Conservation (phyloP, 768 basidiomycete species). For the Suillus subaureus region DNA sequence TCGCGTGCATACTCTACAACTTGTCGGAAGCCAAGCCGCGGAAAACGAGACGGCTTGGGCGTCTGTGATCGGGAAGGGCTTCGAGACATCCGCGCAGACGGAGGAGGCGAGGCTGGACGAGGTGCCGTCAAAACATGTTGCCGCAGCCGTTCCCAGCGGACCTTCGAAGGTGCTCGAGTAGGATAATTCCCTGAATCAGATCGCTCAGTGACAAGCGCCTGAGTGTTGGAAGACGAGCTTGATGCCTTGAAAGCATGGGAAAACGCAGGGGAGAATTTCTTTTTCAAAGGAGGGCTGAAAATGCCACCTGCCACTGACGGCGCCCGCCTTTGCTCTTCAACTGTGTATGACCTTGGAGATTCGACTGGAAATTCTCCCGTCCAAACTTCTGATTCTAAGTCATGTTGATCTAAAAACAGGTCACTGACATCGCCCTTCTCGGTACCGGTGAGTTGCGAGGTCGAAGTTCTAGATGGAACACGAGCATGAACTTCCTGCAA, state of each 20-base stretch:
- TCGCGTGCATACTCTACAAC: slow-evolving; percentile 67
- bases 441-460: neutral
- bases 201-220: neutral
- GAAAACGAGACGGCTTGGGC: slow-evolving; percentile 54
- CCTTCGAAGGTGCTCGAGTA: slow-evolving; percentile 36
- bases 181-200: slow-evolving; percentile 1
- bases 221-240: slow-evolving; percentile 3
- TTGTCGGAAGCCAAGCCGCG: slow-evolving; percentile 57
- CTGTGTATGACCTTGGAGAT: slow-evolving; percentile 2
- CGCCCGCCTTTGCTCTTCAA: neutral
- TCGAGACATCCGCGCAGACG: slow-evolving; percentile 2
- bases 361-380: slow-evolving; percentile 11
- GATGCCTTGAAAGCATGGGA: slow-evolving; percentile 13
- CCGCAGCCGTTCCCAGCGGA: slow-evolving; percentile 57
- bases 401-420: slow-evolving; percentile 3
- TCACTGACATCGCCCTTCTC: neutral
- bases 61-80: slow-evolving; percentile 33
- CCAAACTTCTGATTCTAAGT: slow-evolving; percentile 7
- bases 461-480: slow-evolving; percentile 7
- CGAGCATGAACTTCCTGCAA: slow-evolving; percentile 4
- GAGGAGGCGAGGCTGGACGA: slow-evolving; percentile 24
- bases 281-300: slow-evolving; percentile 7
- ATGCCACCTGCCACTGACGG: neutral
- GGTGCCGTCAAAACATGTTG: slow-evolving; percentile 49
- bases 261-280: slow-evolving; percentile 14